Conservation (phyloP, 2,329 filamentous ascomycete genomes). For the Niveomyces coronatus region DNA sequence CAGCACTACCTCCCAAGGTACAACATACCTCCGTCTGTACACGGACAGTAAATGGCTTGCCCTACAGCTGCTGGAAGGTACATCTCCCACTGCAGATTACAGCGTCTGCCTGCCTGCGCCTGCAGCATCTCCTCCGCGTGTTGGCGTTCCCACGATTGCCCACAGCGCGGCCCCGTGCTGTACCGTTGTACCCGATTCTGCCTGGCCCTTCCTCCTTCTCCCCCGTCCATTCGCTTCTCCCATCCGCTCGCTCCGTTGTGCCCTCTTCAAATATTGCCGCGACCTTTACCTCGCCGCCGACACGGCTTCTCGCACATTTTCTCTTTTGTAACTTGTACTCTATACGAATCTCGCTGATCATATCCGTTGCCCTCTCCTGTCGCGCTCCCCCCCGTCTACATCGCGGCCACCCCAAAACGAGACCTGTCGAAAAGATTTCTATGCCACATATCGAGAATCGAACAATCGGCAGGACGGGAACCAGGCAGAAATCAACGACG, state of each 20-base stretch:
- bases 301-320: neutral
- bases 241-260: constrained; percentile 4
- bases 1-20: no score
- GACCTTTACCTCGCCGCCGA: neutral
- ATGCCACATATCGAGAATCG: no score
- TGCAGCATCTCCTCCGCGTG: no score
- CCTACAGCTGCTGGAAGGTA: no score
- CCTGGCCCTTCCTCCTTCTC: neutral
- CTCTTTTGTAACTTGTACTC: constrained; percentile 1
- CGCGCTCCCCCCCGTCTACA: constrained; percentile 1
- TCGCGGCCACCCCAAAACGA: no score
- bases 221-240: neutral
- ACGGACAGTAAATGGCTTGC: no score
- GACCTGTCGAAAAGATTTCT: no score
- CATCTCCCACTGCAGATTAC: no score
- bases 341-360: constrained; percentile 1
- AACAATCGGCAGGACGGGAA: neutral
- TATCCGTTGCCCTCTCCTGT: constrained; percentile 2
- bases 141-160: no score
- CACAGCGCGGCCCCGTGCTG: neutral
- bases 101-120: no score
- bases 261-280: neutral
- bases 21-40: no score
- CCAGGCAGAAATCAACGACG: no score
- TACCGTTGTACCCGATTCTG: constrained; percentile 6